Base-by-base conservation (phyloP, 2,329 filamentous ascomycete genomes). In the Fusarium sp. region DNA sequence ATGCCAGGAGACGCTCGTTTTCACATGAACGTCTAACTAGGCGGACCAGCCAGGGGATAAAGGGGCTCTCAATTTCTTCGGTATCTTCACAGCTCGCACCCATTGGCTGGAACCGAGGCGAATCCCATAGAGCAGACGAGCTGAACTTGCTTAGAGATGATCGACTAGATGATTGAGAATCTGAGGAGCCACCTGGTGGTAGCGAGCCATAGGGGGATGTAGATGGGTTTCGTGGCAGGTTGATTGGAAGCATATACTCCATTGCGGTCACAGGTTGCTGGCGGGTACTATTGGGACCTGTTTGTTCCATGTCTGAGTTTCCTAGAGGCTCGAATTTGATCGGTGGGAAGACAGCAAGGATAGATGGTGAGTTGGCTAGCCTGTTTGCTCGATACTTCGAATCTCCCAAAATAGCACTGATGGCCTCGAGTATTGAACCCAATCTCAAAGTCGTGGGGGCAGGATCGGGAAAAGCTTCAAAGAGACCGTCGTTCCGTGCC, bases 381-480 rank as follows among this genome's bases (percentile, higher is more conserved):
- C 92, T 87, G 67, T 90, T 90, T 11, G 92, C 90, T 54, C 93
- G 88, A 77, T 90, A 92, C 69, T 90, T 90, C 1, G 95, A 97
- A 72, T 92, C 88, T 63, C 89, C 87, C 48, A 97, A 87, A 46
- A 97, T 91, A 43, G 89, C 86, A 20, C 89, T 86, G 49, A 97
- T 87, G 0, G 94, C 92, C 64, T 93, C 90, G 9, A 98, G 80
- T 18, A 97, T 86, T 11, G 88, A 88, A 3, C 88, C 85, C 37
- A 97, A 79, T 61, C 86, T 87, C 25, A 87, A 82, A 17, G 81
- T 82, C 15, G 83, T 80, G 4, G 87, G 85, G 10, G 91, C 87
- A 23, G 90, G 83, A 5, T 84, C 79, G 4, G 91, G 91, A 45
- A 93, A 84, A 20, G 83, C 81, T 10, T 86, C 84, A 51, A 83